Percentiles rank a stretch among this genome's conserved stretches.
Evolutionary conservation across 1,284 basidiomycete genomes (phyloP).

Genomic region (Fomitopsis pinicola): DNA sequence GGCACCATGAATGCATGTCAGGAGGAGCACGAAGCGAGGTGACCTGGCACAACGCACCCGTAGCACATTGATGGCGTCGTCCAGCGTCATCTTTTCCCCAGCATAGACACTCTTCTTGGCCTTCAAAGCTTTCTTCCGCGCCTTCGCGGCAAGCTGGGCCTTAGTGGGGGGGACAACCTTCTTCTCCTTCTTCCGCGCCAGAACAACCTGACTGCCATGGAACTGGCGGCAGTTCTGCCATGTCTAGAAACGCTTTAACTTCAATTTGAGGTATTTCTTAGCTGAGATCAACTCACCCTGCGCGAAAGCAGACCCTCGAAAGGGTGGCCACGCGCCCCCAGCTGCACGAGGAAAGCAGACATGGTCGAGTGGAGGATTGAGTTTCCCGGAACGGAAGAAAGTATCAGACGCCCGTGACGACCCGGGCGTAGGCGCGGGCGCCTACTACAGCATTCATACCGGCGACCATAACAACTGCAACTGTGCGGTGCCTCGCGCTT

Average conservation of each 20-base stretch:
- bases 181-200: constrained; percentile 45
- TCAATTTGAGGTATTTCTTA: neutral
- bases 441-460: neutral
- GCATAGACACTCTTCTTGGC: constrained; percentile 45
- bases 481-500: no score
- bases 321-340: neutral
- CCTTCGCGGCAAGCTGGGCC: constrained; percentile 60
- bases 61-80: constrained; percentile 62
- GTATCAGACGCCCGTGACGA: neutral
- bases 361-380: constrained; percentile 4
- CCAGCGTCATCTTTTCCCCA: constrained; percentile 57
- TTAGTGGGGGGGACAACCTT: constrained; percentile 51
- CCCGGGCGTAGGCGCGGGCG: neutral
- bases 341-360: constrained; percentile 6
- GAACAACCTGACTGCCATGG: constrained; percentile 40
- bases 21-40: neutral
- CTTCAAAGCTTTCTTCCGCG: constrained; percentile 41
- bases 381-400: neutral
- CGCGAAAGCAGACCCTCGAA: neutral
- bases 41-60: constrained; percentile 45
- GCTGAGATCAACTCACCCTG: neutral
- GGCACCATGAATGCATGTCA: neutral
- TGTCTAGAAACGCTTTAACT: constrained; percentile 6
- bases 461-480: no score
- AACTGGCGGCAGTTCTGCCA: constrained; percentile 37